Evolutionary conservation across 2,329 filamentous ascomycete genomes (phyloP), one percentile per base, ranked within the genome.

Genomic region (Aspergillaceae sp.): DNA sequence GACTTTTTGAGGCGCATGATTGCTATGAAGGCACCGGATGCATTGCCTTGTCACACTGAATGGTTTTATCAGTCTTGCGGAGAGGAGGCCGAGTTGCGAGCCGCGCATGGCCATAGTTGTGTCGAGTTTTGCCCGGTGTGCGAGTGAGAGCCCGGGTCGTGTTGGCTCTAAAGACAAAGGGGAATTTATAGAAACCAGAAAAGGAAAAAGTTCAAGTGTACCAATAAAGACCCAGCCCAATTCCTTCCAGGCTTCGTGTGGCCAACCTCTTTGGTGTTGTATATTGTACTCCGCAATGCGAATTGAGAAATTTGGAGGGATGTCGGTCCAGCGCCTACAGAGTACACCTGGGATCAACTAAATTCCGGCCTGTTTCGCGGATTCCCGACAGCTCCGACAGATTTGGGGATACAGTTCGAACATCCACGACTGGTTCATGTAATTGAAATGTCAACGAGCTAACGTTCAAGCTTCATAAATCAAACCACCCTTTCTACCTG

Each of bases 1-100:
- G 29, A 83, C 65, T 3, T 61, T 50, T 30, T 80, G 70, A 5
- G 63, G 41, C 7, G 56, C 38, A 61, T 71, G 40, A 52, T 63
- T 58, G 54, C 64, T 63, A 56, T 74, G 72, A 29, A 74, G 59
- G 28, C 54, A 60, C 55, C 73, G 67, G 44, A 66, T 51, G 47
- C 57, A 66, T 60, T 63, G 61, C 29, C 51, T 58, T 36, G 59
- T 53, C 34, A 59, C 48, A 10, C 48, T 51, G 26, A 59, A 46
- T 4, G 56, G 51, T 32, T 56, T 56, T 35, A 60, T 43, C 7
- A 61, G 47, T 45, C 58, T 56, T 19, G 54, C 54, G 43, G 61
- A 51, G 29, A 64, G 48, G 34, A 50, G 43, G 45, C 54, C 53
- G 38, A 66, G 49, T 35, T 48, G 55, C 32, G 57, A 53, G 51